Percentiles rank a stretch among this genome's conserved stretches.
phyloP scores from a whole-genome alignment of 1,139 yeast genomes.

The Candida sp. region DNA sequence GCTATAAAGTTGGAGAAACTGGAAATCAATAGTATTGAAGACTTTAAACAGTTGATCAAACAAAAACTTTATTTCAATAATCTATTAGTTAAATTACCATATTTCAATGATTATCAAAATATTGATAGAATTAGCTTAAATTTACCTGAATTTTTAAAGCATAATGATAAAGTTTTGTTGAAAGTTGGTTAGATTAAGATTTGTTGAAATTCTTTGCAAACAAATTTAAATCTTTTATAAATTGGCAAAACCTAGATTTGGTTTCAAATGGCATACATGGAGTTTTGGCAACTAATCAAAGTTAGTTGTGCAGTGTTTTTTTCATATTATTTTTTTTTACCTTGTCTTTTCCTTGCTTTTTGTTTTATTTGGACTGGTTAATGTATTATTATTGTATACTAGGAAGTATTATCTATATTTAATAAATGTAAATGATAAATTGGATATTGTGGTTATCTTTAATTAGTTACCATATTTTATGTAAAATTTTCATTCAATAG shows the following conservation, averaged over 20 bases:
- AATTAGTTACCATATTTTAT: too few relatives aligned
- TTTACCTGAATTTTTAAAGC: slow-evolving; percentile 17
- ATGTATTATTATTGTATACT: background rate
- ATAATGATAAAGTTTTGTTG: slow-evolving; percentile 17
- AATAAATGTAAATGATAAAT: background rate
- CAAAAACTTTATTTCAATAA: slow-evolving; percentile 24
- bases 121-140: slow-evolving; percentile 24
- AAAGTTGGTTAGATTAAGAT: slow-evolving; percentile 7
- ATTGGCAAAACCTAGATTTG: too few relatives aligned
- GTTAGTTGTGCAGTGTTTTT: background rate
- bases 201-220: too few relatives aligned
- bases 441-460: background rate
- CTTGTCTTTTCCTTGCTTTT: background rate
- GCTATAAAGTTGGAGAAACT: slow-evolving; percentile 24
- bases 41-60: slow-evolving; percentile 24
- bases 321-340: background rate
- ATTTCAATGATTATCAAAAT: slow-evolving; percentile 19
- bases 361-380: background rate
- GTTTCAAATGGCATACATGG: background rate
- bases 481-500: too few relatives aligned
- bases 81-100: slow-evolving; percentile 26
- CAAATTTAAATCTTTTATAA: too few relatives aligned
- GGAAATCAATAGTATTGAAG: slow-evolving; percentile 20
- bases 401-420: background rate
- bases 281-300: background rate